Percentiles rank a stretch among this genome's conserved stretches.
These are phyloP conservation scores for Phylloporus arenicola DNA, from an alignment of 768 basidiomycete genomes.

Conservation along the genomic window DNA sequence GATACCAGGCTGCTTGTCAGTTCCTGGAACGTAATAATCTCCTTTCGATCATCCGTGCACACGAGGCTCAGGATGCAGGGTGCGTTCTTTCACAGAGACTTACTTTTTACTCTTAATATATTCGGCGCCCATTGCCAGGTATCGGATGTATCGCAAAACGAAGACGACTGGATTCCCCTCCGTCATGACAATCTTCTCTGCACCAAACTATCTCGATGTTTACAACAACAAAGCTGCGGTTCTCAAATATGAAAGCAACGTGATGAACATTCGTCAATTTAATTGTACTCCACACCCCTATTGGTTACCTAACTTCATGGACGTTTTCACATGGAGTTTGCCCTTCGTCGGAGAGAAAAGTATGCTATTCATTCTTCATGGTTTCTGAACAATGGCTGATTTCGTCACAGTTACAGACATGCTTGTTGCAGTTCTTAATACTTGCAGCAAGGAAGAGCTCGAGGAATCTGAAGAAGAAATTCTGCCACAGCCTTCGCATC, in stretches of 20 bases:
- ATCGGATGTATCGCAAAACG: conserved; percentile 99
- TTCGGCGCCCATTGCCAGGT: conserved; percentile 39
- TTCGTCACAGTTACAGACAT: conserved; percentile 82
- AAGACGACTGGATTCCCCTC: conserved; percentile 97
- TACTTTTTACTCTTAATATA: not conserved
- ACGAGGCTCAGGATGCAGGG: conserved; percentile 99
- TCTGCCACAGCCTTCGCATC: conserved; percentile 32
- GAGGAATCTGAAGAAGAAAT: conserved; percentile 63
- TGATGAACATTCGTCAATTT: conserved; percentile 97
- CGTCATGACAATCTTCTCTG: conserved; percentile 99
- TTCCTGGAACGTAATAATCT: conserved; percentile 98
- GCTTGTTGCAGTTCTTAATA: conserved; percentile 93
- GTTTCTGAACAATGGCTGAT: conserved; percentile 1
- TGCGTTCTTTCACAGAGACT: conserved; percentile 31
- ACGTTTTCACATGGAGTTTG: conserved; percentile 97
- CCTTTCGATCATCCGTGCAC: conserved; percentile 93
- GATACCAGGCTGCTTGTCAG: conserved; percentile 93
- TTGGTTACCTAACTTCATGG: conserved; percentile 99
- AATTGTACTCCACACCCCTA: conserved; percentile 95
- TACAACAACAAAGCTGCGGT: conserved; percentile 99
- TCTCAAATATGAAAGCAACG: conserved; percentile 97
- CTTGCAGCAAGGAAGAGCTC: conserved; percentile 94
- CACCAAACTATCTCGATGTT: conserved; percentile 96
- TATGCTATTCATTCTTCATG: conserved; percentile 28
- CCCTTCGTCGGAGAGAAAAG: conserved; percentile 99